phyloP scores from a whole-genome alignment of 2,329 filamentous ascomycete species.

The Aspergillus sp. region DNA sequence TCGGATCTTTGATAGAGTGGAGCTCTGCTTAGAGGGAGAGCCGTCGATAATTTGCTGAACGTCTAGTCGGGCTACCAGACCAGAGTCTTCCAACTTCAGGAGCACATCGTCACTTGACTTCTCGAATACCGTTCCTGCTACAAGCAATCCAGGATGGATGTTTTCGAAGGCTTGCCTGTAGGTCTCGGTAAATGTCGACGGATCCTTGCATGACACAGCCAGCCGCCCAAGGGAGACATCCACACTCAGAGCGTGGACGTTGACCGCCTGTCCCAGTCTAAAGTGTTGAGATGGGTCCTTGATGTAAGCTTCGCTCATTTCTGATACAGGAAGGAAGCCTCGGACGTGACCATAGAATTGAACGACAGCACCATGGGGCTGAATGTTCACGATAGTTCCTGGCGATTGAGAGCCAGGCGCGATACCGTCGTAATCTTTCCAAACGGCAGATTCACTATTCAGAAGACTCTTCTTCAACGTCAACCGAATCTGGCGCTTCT shows the following conservation, averaged over 20 bases:
- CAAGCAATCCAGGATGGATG: conserved; percentile 62
- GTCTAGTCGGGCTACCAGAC: conserved; percentile 68
- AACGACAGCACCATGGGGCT: conserved; percentile 70
- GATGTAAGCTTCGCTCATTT: conserved; percentile 98
- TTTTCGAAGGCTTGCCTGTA: conserved; percentile 64
- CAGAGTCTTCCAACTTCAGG: conserved; percentile 63
- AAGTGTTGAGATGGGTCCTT: conserved; percentile 84
- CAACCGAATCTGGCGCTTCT: conserved; percentile 69
- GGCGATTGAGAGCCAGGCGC: conserved; percentile 66
- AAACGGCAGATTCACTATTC: conserved; percentile 73
- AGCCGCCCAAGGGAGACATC: conserved; percentile 62
- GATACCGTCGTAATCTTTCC: conserved; percentile 68
- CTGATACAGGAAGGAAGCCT: conserved; percentile 82
- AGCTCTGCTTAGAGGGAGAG: conserved; percentile 65
- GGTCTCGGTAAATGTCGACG: conserved; percentile 65
- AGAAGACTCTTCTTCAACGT: conserved; percentile 92
- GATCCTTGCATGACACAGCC: conserved; percentile 88
- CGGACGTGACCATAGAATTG: conserved; percentile 81
- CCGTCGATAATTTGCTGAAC: conserved; percentile 78
- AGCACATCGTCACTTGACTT: conserved; percentile 68
- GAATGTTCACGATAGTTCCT: conserved; percentile 77
- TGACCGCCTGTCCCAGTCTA: conserved; percentile 80
- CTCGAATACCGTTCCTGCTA: conserved; percentile 70
- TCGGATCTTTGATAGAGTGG: conserved; percentile 68
- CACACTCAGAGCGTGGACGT: conserved; percentile 75